phyloP scores from a whole-genome alignment of 2,329 filamentous ascomycete genomes.

The Fonsecaea monophora region DNA sequence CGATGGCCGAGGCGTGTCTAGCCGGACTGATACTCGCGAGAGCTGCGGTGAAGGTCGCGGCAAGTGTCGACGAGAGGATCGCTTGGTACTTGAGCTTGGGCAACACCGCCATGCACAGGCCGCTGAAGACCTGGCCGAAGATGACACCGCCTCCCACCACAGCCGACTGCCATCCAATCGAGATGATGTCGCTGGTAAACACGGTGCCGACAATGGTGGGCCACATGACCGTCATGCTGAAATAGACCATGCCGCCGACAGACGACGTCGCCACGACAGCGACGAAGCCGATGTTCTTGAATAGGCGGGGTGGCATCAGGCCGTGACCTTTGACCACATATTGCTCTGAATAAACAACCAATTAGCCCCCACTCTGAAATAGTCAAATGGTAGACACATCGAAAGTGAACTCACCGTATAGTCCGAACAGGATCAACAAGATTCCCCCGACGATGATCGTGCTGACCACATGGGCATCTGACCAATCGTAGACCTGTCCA shows the following conservation, averaged over 20 bases:
- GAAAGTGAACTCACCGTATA: not conserved
- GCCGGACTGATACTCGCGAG: too few relatives aligned
- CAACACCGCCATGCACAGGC: not conserved
- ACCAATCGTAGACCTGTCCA: not conserved
- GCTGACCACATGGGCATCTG: not conserved
- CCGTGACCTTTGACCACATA: constrained; percentile 12
- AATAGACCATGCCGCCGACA: too few relatives aligned
- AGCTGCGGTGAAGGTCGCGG: not conserved
- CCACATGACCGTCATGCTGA: too few relatives aligned
- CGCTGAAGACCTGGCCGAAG: not conserved
- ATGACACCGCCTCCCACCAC: too few relatives aligned
- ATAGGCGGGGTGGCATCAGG: constrained; percentile 11
- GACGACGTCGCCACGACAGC: not conserved
- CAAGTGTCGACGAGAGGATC: not conserved
- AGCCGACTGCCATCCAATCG: too few relatives aligned
- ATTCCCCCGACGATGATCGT: not conserved
- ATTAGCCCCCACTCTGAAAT: too few relatives aligned
- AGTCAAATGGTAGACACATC: too few relatives aligned
- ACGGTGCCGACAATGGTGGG: too few relatives aligned
- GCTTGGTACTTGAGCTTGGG: constrained; percentile 2
- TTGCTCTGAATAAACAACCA: not conserved
- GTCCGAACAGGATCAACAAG: not conserved
- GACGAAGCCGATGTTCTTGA: constrained; percentile 8
- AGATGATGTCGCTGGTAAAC: too few relatives aligned
- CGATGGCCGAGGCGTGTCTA: too few relatives aligned